phyloP scores from a whole-genome alignment of 176 grass and related monocot species.

The Carex littledalei region DNA sequence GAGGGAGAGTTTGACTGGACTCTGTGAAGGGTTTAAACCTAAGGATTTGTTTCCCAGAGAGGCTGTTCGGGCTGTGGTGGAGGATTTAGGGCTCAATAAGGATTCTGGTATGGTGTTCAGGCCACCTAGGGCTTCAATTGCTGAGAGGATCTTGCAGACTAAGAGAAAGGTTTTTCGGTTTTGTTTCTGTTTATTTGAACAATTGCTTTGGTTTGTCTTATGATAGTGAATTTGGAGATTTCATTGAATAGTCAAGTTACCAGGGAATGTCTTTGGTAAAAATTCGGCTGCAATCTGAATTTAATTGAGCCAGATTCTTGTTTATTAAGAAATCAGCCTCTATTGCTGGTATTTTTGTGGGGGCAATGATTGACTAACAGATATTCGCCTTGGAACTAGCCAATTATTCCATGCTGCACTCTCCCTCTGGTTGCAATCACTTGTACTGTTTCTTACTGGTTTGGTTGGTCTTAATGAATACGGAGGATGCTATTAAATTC shows the following conservation, averaged over 20 bases:
- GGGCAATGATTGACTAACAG: background rate
- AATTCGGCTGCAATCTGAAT: background rate
- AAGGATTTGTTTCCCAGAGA: conserved; percentile 94
- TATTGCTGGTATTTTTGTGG: background rate
- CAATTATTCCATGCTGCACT: background rate
- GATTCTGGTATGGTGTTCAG: conserved; percentile 67
- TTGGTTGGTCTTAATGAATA: background rate
- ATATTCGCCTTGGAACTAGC: background rate
- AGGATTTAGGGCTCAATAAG: conserved; percentile 89
- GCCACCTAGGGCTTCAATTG: conserved; percentile 68
- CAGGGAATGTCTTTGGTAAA: conserved; percentile 7
- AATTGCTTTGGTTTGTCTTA: background rate
- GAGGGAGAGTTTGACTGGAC: conserved; percentile 46
- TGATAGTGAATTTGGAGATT: background rate
- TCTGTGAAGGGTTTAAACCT: conserved; percentile 48
- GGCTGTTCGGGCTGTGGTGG: conserved; percentile 67
- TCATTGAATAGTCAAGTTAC: background rate
- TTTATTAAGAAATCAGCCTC: background rate
- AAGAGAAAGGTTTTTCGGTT: conserved; percentile 69
- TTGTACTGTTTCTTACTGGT: background rate
- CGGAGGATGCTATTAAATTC: background rate
- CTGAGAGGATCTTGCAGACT: conserved; percentile 77
- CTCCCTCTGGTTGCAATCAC: background rate
- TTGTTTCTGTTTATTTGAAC: background rate
- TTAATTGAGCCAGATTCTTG: background rate